Conservation (phyloP, 176 grass and related monocot genomes). For the Dendrocalamus sinicus region DNA sequence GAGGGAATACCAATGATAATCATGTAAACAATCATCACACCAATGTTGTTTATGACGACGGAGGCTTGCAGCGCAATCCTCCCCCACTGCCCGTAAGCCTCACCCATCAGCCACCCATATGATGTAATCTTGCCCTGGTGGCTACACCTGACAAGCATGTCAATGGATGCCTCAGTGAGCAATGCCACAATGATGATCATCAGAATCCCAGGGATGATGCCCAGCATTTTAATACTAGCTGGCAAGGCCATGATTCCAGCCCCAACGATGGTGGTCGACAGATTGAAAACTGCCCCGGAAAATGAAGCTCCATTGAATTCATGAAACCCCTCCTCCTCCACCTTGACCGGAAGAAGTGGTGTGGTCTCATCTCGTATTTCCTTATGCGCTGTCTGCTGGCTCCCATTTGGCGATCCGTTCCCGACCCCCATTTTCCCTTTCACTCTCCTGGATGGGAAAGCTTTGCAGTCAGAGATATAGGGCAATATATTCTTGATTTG, state of each 20-base stretch:
- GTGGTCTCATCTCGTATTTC: conserved; percentile 59
- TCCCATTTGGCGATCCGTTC: conserved; percentile 3
- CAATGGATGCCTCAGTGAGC: conserved; percentile 82
- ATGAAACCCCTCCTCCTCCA: conserved; percentile 44
- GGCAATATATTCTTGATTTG: background rate
- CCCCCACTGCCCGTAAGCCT: conserved; percentile 60
- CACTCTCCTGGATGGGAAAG: conserved; percentile 18
- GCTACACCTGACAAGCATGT: conserved; percentile 82
- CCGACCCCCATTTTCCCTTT: conserved; percentile 25
- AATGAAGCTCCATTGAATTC: conserved; percentile 69
- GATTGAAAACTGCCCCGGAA: conserved; percentile 76
- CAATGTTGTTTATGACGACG: conserved; percentile 80
- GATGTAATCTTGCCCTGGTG: conserved; percentile 64
- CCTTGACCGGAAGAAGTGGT: conserved; percentile 65
- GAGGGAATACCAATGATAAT: conserved; percentile 84
- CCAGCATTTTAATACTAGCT: conserved; percentile 84
- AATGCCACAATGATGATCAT: conserved; percentile 77
- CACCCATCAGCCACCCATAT: conserved; percentile 84
- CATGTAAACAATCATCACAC: conserved; percentile 92
- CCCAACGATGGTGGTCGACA: conserved; percentile 85
- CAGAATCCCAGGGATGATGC: conserved; percentile 77
- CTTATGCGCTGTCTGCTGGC: background rate
- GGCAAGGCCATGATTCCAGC: conserved; percentile 96
- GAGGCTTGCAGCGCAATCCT: conserved; percentile 72
- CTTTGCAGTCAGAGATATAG: conserved; percentile 1